These are phyloP conservation scores for Nicotiana attenuata DNA, from an alignment of 257 asterid genomes.

Conservation along the genomic window DNA sequence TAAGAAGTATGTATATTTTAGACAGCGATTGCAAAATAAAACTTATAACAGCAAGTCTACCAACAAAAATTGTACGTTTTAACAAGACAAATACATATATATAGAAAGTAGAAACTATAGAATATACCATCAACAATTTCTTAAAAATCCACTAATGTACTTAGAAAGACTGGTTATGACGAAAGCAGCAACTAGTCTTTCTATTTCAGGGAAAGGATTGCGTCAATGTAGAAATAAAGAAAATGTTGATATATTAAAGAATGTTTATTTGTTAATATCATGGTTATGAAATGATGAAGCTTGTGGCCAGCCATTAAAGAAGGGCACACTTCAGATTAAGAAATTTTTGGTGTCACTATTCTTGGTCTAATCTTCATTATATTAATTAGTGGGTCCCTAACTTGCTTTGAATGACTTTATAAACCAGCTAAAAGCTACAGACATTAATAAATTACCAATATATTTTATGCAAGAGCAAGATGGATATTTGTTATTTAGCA, in stretches of 20 bases:
- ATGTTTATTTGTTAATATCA: neutral
- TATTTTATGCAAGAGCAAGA: neutral
- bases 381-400: neutral
- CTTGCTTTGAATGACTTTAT: neutral
- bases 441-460: neutral
- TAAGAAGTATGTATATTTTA: too few species aligned
- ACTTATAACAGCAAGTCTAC: too few species aligned
- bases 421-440: neutral
- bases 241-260: neutral
- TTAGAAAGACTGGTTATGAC: too few species aligned
- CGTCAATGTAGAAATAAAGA: neutral
- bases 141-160: neutral
- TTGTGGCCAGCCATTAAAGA: neutral
- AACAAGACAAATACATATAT: neutral
- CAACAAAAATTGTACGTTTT: too few species aligned
- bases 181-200: neutral
- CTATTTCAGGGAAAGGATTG: neutral
- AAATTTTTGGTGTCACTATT: neutral
- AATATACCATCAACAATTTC: neutral
- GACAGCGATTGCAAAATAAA: too few species aligned
- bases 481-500: neutral
- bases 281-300: neutral
- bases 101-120: neutral
- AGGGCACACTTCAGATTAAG: neutral
- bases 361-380: too few species aligned